phyloP scores from a whole-genome alignment of 176 grass and related monocot genomes.

The Tillandsia leiboldiana region DNA sequence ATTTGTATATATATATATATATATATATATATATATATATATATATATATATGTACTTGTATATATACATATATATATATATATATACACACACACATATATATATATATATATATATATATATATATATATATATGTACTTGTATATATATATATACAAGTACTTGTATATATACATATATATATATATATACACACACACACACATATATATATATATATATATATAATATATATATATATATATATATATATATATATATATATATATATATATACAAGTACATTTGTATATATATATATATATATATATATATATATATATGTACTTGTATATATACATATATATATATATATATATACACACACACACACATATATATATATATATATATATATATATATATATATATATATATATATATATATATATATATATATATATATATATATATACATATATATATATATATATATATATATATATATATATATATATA shows the following conservation, averaged over 20 bases:
- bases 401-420: constrained; percentile 18
- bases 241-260: constrained; percentile 9
- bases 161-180: too few species aligned
- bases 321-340: constrained; percentile 9
- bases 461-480: constrained; percentile 16
- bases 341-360: constrained; percentile 8
- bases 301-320: constrained; percentile 18
- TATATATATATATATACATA: constrained; percentile 12
- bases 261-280: too few species aligned
- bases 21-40: too few species aligned
- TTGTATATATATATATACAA: too few species aligned
- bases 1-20: too few species aligned
- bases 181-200: too few species aligned
- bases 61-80: too few species aligned
- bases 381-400: constrained; percentile 15
- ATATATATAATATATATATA: constrained; percentile 3
- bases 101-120: too few species aligned
- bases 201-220: too few species aligned
- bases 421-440: constrained; percentile 17
- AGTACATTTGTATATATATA: constrained; percentile 15
- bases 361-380: constrained; percentile 5
- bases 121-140: too few species aligned
- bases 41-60: too few species aligned
- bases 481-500: constrained; percentile 12
- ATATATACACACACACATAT: too few species aligned